Evolutionary conservation across 225 moss, liverwort and hornwort species (phyloP), one percentile per base, ranked within the genome.

Genomic region (Bryum argenteum): DNA sequence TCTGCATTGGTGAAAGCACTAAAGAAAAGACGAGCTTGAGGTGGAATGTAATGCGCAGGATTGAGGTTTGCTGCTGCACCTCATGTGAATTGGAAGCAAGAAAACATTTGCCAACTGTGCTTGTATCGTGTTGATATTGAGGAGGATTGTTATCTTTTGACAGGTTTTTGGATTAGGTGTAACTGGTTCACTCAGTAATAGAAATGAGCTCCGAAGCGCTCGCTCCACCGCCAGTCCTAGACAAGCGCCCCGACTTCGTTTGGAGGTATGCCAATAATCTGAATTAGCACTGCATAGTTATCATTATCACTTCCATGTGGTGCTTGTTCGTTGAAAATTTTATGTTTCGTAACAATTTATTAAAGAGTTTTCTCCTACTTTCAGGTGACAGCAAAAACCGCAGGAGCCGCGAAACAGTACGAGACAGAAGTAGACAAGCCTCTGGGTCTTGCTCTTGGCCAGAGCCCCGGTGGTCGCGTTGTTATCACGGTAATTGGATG

Each of bases 381-480:
- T 10, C 81, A 89, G 89, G 89, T 98, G 54, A 86, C 67, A 69
- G 97, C 97, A 48, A 92, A 39, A 75, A 94, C 89, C 61, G 90
- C 97, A 26, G 93, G 91, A 65, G 90, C 88, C 58, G 78, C 97
- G 57, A 98, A 92, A 82, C 89, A 89, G 28, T 98, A 83, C 43
- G 97, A 98, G 69, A 88, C 91, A 54, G 97, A 98, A 79, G 94
- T 98, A 65, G 94, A 98, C 75, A 98, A 98, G 75, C 97, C 97
- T 45, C 75, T 98, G n/a, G 97, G 97, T 63, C 86, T 98, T 13
- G 65, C 80, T 45, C 81, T 98, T 28, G 97, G 97, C 55, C 85
- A 81, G 71, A 98, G 88, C 65, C 67, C 90, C 28, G 97, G 97
- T 40, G 91, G 91, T 53, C 90, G 93, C 44, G 85, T 91, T 53